Evolutionary conservation across 2,329 filamentous ascomycete species (phyloP), one percentile per base, ranked within the genome.

Genomic region (Ambrosiella xylebori): DNA sequence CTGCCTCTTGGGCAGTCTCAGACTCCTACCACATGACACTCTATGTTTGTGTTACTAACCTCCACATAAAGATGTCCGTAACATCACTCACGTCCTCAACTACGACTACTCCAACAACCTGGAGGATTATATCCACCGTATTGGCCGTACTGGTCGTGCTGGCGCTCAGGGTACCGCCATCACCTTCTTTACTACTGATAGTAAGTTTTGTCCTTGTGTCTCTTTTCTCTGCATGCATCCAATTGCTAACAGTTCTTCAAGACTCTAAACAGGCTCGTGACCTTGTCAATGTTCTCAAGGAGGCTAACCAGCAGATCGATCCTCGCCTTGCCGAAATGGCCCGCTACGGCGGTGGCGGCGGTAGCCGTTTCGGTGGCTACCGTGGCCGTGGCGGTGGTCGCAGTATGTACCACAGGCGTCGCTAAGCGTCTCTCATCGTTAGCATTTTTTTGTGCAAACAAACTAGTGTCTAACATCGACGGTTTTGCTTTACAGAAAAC

Each of bases 31-130:
- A 39, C 9, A 13, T 27, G 36, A 39, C 39, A 17, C 7, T 81
- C 73, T 79, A 71, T 76, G 47, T 54, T 71, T 76, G 68, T 75
- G 63, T 67, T 66, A 67, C 68, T 60, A 60, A 60, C 59, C 56
- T 52, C 35, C 39, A 51, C 37, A 67, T 69, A 70, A 96, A 97
- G 93, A 98, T 86, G 93, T 98, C 78, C 91, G 90, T 77, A 95
- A 98, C 81, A 98, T 98, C 78, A 97, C 93, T 75, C 93, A 98
- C 77, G 93, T 98, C 75, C 81, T 98, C 76, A 97, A 97, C 84
- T 96, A 97, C 87, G 93, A 97, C 73, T 97, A 97, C 75, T 91
- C 91, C 72, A 97, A 97, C 79, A 97, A 97, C 74, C 82, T 93
- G 68, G 93, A 98, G 76, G 91, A 97, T 70, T 97, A 97, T 68